Conservation (phyloP, 208 protist species). For the Wallacemonas sp. region DNA sequence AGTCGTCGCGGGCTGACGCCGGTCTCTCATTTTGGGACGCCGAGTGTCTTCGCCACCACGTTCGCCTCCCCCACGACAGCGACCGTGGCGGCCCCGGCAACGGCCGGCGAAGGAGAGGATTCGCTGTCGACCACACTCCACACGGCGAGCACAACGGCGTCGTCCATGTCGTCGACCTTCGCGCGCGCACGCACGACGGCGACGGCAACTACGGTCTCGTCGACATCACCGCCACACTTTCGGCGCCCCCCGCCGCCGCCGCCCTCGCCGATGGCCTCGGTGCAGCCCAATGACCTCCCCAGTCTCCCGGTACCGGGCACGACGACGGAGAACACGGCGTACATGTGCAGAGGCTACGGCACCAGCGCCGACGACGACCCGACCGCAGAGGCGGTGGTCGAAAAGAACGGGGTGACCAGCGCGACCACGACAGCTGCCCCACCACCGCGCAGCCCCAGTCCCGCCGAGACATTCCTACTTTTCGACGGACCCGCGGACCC, state of each 20-base stretch:
- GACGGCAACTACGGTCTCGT: not conserved
- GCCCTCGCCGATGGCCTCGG: not conserved
- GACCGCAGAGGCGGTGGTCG: not conserved
- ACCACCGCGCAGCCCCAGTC: not conserved
- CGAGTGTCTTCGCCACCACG: not conserved
- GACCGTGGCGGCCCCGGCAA: no score
- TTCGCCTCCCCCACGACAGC: not conserved
- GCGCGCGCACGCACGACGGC: not conserved
- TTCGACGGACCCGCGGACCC: constrained; percentile 2
- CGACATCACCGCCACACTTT: not conserved
- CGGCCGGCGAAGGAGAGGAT: not conserved
- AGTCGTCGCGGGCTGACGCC: not conserved
- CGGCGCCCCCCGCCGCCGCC: not conserved
- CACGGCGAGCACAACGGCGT: not conserved
- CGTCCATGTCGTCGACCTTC: constrained; percentile 4
- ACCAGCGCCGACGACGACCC: no score
- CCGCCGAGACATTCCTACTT: not conserved
- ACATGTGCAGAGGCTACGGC: constrained; percentile 4
- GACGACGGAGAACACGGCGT: constrained; percentile 10
- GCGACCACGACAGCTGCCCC: no score
- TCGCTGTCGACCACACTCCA: not conserved
- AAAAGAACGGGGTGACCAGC: not conserved
- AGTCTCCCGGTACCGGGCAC: not conserved
- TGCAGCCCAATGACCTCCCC: not conserved
- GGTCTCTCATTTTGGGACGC: constrained; percentile 2